Evolutionary conservation across 2,329 filamentous ascomycete species (phyloP), one percentile per base, ranked within the genome.

Genomic region (Harringtonia aguacate): DNA sequence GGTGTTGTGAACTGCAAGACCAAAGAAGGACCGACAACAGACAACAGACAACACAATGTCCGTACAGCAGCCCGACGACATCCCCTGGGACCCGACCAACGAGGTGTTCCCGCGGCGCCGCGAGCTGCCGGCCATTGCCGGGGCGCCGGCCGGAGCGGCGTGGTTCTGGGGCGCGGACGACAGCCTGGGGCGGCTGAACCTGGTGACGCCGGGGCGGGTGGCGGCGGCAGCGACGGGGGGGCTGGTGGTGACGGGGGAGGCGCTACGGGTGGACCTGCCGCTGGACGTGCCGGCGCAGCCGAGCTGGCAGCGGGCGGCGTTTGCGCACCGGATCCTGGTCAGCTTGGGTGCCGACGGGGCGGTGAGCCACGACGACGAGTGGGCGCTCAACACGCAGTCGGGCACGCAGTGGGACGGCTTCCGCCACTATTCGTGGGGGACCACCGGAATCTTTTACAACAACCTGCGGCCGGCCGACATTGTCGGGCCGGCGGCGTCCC

Each of bases 251-350:
- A 9, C n/a, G 5, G 17, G 17, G 28, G 22, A 35, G 27, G n/a
- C 9, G 6, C 61, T 36, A 60, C 58, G 24, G 7, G 24, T 65
- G 4, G 61, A 65, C 55, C 65, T 64, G 56, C 55, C 57, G 10
- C 55, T 68, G n/a, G 61, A 66, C 48, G 56, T 42, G 8, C 46
- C 46, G 7, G 17, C 17, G 12, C 36, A 42, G 36, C 48, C 48
- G 1, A 35, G 29, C 18, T 50, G 42, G 27, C 22, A 39, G 13
- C 46, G 48, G 2, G 22, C 35, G 10, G 22, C 35, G 1, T 45
- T 47, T 18, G 15, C 33, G 40, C 45, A 49, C 40, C 17, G 20
- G 1, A 40, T 49, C 42, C 30, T 43, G 21, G 38, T 27, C 24
- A 10, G 24, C n/a, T n/a, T n/a, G n/a, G n/a, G n/a, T n/a, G n/a